phyloP scores from a whole-genome alignment of 139 green algal genomes.

The Chlamydomonas schloesseri region DNA sequence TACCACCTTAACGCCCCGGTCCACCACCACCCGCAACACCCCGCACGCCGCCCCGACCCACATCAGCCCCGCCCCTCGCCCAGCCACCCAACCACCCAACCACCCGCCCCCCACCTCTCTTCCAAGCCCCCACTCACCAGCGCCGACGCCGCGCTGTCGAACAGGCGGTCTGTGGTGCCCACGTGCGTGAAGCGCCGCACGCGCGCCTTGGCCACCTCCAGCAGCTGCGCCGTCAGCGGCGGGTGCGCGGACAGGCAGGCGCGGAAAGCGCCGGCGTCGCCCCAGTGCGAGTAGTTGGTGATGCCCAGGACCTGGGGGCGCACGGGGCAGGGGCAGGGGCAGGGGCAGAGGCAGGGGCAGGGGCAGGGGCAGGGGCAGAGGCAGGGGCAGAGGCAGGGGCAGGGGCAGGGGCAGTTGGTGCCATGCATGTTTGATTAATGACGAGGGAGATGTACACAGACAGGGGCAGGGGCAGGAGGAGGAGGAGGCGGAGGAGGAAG shows the following conservation, averaged over 20 bases:
- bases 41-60: too few species aligned
- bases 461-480: too few species aligned
- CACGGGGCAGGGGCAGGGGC: too few species aligned
- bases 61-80: too few species aligned
- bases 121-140: slow-evolving; percentile 56
- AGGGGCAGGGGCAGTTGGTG: neutral
- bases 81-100: neutral
- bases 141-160: slow-evolving; percentile 65
- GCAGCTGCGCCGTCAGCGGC: slow-evolving; percentile 42
- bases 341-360: too few species aligned
- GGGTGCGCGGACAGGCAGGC: slow-evolving; percentile 54
- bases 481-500: too few species aligned
- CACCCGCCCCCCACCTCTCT: neutral
- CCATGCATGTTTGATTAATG: too few species aligned
- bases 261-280: slow-evolving; percentile 63
- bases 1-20: too few species aligned
- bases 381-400: too few species aligned
- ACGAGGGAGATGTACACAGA: too few species aligned
- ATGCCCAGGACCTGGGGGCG: slow-evolving; percentile 82
- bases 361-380: too few species aligned
- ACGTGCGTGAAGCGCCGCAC: slow-evolving; percentile 76
- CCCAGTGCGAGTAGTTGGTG: slow-evolving; percentile 88
- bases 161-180: slow-evolving; percentile 77
- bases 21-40: too few species aligned
- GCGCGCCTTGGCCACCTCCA: slow-evolving; percentile 57